Percentiles rank a stretch among this genome's conserved stretches.
phyloP scores from a whole-genome alignment of 2,329 filamentous ascomycete species.

The Penicillium sp. region DNA sequence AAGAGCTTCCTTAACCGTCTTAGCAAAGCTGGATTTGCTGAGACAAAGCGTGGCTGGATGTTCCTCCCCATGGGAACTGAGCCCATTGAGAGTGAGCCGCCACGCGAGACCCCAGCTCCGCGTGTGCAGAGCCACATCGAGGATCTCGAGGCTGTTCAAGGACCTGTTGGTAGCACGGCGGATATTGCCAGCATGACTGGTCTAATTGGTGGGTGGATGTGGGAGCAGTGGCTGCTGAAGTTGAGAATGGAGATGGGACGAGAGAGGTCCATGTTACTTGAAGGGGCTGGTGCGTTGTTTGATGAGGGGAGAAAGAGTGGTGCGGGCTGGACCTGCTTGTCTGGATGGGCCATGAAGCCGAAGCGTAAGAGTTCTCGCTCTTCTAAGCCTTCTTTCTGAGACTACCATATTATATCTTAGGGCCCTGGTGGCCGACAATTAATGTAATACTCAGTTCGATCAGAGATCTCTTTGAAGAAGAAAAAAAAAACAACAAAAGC shows the following conservation, averaged over 20 bases:
- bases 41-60: conserved; percentile 82
- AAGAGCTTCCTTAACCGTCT: conserved; percentile 78
- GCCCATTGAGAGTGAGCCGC: conserved; percentile 47
- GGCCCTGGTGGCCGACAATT: conserved; percentile 9
- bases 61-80: conserved; percentile 76
- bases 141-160: conserved; percentile 60
- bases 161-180: conserved; percentile 65
- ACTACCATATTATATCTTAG: neutral
- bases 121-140: conserved; percentile 38
- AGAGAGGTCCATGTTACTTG: conserved; percentile 53
- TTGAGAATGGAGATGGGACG: conserved; percentile 84
- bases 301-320: conserved; percentile 61
- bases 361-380: conserved; percentile 18
- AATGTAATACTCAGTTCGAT: conserved; percentile 19
- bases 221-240: conserved; percentile 95
- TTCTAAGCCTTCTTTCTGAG: conserved; percentile 1
- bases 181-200: conserved; percentile 75
- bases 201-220: conserved; percentile 82
- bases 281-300: conserved; percentile 59
- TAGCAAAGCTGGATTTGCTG: conserved; percentile 72
- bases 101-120: conserved; percentile 42
- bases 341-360: conserved; percentile 60
- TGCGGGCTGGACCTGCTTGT: conserved; percentile 61
- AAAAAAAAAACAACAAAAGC: neutral
- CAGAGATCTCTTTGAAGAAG: neutral